Base-by-base conservation (phyloP, 345 rosid genomes). In the Murraya paniculata region DNA sequence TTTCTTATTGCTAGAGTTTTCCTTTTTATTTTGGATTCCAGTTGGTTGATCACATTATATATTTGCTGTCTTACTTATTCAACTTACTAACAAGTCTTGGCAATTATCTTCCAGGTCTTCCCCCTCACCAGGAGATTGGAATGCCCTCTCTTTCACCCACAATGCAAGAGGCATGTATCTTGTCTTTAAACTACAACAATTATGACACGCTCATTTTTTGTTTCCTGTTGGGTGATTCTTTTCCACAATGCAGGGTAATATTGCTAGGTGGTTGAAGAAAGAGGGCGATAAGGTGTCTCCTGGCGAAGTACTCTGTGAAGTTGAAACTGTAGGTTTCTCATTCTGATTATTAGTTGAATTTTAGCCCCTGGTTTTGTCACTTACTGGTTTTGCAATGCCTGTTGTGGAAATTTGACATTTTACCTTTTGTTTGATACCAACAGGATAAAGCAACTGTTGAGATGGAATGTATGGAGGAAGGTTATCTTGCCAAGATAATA, bases 111-210 rank as follows among this genome's bases (percentile, higher is more conserved):
- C 76, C 91, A 96, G 98, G 90, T 83, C 89, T 96, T 77, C 99
- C 99, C 75, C 89, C 97, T 65, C 95, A 96, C 82, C 98, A 96
- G 80, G 98, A 92, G 83, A 91, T 96, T 48, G 99, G 99, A 81
- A 96, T 96, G 99, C 99, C 99, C 81, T 96, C 99, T 74, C 98
- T 96, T 76, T 96, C 99, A 9, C 99, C 99, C 69, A 96, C 99
- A 66, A 96, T 94, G 97, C 89, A 93, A 11, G 99, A 95, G 98
- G 99, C 81, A 86, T 73, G 89, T 35, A 72, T 59, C 56, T 56
- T 28, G 71, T 76, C 13, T 65, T 22, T 57, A 64, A 58, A 30
- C 66, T 33, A 50, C 64, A 56, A 30, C 68, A 33, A 13, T 14
- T 72, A 45, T 72, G 36, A n/a, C 62, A 35, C 45, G 71, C 14